Evolutionary conservation across 495 filamentous ascomycete genomes (phyloP).

Genomic region (Neurospora cerealis): DNA sequence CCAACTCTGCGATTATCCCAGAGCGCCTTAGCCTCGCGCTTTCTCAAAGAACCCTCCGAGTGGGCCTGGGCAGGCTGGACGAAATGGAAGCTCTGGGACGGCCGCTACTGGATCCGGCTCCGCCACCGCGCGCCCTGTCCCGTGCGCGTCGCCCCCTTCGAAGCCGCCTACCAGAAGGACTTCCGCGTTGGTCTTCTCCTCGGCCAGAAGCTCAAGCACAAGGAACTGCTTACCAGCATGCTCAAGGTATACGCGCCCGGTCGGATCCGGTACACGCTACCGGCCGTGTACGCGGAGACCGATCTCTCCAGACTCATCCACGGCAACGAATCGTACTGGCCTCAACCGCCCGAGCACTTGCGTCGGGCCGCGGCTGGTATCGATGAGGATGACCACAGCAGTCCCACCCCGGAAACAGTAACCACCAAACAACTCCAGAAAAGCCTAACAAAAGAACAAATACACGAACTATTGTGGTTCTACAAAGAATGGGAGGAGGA

Average conservation of each 20-base stretch:
- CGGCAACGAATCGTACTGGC: slow-evolving; percentile 12
- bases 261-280: slow-evolving; percentile 44
- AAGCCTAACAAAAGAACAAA: not conserved
- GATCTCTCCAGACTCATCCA: slow-evolving; percentile 9
- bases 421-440: not conserved
- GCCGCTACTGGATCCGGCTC: slow-evolving; percentile 72
- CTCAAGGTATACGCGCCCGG: slow-evolving; percentile 38
- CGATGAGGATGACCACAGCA: not conserved
- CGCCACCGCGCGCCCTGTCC: slow-evolving; percentile 25
- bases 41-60: not conserved
- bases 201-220: slow-evolving; percentile 10
- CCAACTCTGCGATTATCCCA: slow-evolving; percentile 9
- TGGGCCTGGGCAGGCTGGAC: slow-evolving; percentile 17
- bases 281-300: slow-evolving; percentile 32
- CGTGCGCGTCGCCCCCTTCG: slow-evolving; percentile 42
- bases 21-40: slow-evolving; percentile 1
- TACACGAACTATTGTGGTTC: not conserved
- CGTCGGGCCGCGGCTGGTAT: not conserved
- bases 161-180: slow-evolving; percentile 33
- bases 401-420: not conserved
- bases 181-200: slow-evolving; percentile 32
- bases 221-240: slow-evolving; percentile 13
- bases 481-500: not conserved
- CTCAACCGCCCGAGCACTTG: not conserved
- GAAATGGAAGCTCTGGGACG: slow-evolving; percentile 60